Evolutionary conservation across 331 rosid genomes (phyloP).

Genomic region (Dryas integrifolia): DNA sequence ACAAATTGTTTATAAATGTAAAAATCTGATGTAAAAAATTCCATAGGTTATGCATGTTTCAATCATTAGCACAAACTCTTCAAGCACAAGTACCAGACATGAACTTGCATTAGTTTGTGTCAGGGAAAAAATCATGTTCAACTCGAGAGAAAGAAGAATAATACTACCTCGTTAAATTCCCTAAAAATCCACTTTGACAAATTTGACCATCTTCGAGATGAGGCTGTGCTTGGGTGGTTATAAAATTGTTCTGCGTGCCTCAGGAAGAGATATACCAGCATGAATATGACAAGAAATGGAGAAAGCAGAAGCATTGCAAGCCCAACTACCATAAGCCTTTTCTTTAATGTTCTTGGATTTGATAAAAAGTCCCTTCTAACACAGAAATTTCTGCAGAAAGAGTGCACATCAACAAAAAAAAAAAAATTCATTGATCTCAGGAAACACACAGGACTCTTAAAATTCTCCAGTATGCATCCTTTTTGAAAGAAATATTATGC

Average conservation of each 20-base stretch:
- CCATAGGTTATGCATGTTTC: neutral
- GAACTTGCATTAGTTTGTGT: neutral
- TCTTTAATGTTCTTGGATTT: conserved; percentile 72
- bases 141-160: conserved; percentile 13
- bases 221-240: conserved; percentile 88
- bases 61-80: neutral
- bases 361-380: conserved; percentile 80
- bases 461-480: neutral
- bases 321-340: conserved; percentile 88
- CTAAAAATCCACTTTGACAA: conserved; percentile 92
- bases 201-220: conserved; percentile 95
- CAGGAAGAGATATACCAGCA: conserved; percentile 90
- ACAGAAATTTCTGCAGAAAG: conserved; percentile 68
- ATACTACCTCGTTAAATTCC: conserved; percentile 85
- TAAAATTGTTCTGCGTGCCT: conserved; percentile 97
- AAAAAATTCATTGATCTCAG: conserved; percentile 6
- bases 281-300: conserved; percentile 95
- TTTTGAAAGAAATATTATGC: neutral
- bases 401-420: conserved; percentile 11
- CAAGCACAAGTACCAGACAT: conserved; percentile 13
- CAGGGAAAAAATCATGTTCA: neutral
- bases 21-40: neutral
- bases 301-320: conserved; percentile 87
- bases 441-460: conserved; percentile 3
- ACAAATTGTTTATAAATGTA: neutral